Base-by-base conservation (phyloP, 306 rosid species). In the Crotalaria pallida region DNA sequence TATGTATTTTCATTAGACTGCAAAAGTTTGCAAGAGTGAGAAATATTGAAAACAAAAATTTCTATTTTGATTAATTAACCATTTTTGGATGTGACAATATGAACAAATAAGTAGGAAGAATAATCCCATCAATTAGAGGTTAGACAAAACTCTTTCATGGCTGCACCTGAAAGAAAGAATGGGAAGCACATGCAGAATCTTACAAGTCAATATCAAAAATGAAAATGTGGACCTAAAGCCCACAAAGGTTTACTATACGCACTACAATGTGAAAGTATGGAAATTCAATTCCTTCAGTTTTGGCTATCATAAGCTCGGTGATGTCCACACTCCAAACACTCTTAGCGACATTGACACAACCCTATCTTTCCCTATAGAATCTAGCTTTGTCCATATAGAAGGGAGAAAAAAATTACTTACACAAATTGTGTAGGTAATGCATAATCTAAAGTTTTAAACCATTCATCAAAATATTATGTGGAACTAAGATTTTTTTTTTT, bases 191-290 rank as follows among this genome's bases (percentile, higher is more conserved):
- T 21, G 60, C 22, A 47, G 11, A 61, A 69, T 50, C 33, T 76
- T 6, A 44, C 38, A 8, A 38, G 55, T 23, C 10, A 41, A 10
- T 31, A 19, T 53, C 19, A 9, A 77, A 63, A 56, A 5, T 15
- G 67, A 51, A 41, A 73, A 53, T 56, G 49, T 41, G 67, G 67
- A 64, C 77, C 58, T 18, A 0, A 33, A 57, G 58, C 58, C 58
- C 17, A 33, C 61, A 40, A 59, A 59, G 6, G 58, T 4, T 57
- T 71, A 31, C 6, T 26, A 4, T 26, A 33, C 48, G n/a, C n/a
- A 31, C 13, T 33, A 50, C 22, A 49, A 50, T 26, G 15, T 16
- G 9, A 15, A 29, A 10, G 3, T 15, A 52, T 63, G 71, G 8
- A 73, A 52, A n/a, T n/a, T n/a, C n/a, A n/a, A n/a, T n/a, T n/a